These are phyloP conservation scores for Creolimax fragrantissima DNA, from an alignment of 78 protist genomes.

Conservation along the genomic window DNA sequence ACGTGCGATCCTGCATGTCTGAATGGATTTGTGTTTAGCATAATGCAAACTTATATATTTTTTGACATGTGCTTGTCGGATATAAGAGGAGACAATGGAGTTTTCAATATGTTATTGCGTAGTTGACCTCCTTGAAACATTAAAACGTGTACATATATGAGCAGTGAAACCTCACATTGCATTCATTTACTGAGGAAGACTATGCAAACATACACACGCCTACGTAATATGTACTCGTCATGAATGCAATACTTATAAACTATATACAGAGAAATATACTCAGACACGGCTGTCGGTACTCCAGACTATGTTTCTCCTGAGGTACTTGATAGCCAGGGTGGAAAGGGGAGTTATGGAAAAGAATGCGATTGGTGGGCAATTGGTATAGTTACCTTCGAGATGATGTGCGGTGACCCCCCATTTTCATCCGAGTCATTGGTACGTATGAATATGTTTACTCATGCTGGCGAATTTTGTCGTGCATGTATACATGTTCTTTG, in stretches of 20 bases:
- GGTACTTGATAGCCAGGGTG: conserved; percentile 34
- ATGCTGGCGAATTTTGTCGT: too few relatives aligned
- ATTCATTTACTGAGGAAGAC: too few relatives aligned
- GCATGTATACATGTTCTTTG: too few relatives aligned
- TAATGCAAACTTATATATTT: neutral
- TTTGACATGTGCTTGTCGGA: neutral
- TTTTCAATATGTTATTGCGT: too few relatives aligned
- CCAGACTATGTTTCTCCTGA: conserved; percentile 83
- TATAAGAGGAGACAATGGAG: too few relatives aligned
- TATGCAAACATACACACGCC: too few relatives aligned
- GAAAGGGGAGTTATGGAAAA: conserved; percentile 33
- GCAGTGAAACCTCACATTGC: too few relatives aligned
- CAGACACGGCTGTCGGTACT: conserved; percentile 40
- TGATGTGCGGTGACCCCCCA: conserved; percentile 59
- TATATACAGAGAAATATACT: neutral
- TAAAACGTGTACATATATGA: too few relatives aligned
- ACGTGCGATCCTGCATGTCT: neutral
- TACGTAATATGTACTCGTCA: too few relatives aligned
- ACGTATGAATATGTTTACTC: too few relatives aligned
- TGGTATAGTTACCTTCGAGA: conserved; percentile 63
- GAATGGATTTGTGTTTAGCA: neutral
- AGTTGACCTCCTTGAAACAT: too few relatives aligned
- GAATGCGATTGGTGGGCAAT: conserved; percentile 78
- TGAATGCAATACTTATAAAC: too few relatives aligned
- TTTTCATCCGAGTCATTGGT: conserved; percentile 45